A percentile compares a stretch with the other conserved stretches of the same genome.
phyloP scores from a whole-genome alignment of 1,139 yeast species.

The Taphrina betulina region DNA sequence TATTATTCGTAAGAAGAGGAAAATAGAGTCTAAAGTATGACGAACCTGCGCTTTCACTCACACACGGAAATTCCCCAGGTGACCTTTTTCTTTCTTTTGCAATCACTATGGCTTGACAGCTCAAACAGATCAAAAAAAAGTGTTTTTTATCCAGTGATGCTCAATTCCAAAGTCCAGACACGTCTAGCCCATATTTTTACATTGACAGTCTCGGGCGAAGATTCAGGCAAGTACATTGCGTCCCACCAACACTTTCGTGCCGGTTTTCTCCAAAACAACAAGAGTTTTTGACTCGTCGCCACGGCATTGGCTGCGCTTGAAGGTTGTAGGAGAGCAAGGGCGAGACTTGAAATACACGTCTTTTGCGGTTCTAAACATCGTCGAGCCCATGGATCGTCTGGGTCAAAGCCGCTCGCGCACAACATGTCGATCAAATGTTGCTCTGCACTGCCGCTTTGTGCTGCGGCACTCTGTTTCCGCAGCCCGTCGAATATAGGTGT shows the following conservation, averaged over 20 bases:
- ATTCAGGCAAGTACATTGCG: slow-evolving; percentile 32
- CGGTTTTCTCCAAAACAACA: slow-evolving; percentile 95
- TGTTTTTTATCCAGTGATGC: slow-evolving; percentile 30
- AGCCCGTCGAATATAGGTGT: slow-evolving; percentile 70
- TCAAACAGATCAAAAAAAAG: too few species aligned
- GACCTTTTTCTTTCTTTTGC: too few species aligned
- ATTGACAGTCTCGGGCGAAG: slow-evolving; percentile 53
- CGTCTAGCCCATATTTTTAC: slow-evolving; percentile 69
- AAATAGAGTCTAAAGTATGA: too few species aligned
- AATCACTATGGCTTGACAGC: too few species aligned
- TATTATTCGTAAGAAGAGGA: too few species aligned
- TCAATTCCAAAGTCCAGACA: slow-evolving; percentile 79
- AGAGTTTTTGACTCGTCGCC: slow-evolving; percentile 65
- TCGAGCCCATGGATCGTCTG: slow-evolving; percentile 78
- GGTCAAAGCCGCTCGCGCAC: slow-evolving; percentile 79
- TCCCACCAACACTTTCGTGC: slow-evolving; percentile 99
- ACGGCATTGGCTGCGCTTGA: slow-evolving; percentile 34
- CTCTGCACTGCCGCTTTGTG: slow-evolving; percentile 73
- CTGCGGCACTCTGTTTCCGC: slow-evolving; percentile 37
- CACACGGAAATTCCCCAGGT: too few species aligned
- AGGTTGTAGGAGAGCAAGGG: slow-evolving; percentile 62
- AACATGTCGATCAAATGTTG: slow-evolving; percentile 93
- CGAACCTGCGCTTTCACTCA: too few species aligned
- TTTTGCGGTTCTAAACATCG: slow-evolving; percentile 80
- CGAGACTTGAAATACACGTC: slow-evolving; percentile 80